Base-by-base conservation (phyloP, 768 basidiomycete genomes). In the Trametes gibbosa region DNA sequence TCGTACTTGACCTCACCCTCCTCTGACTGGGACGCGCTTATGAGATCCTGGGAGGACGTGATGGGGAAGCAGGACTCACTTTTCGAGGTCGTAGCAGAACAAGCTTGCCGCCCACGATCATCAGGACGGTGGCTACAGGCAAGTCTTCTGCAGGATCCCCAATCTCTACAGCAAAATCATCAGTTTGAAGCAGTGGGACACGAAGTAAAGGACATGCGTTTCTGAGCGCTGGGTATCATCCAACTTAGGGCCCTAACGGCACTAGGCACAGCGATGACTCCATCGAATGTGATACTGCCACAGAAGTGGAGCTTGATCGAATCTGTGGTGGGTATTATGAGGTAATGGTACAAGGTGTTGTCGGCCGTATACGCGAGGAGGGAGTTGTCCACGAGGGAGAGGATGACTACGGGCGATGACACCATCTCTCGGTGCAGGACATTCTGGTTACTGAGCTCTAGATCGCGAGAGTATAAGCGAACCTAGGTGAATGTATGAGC, bases 141-240 rank as follows among this genome's bases (percentile, higher is more conserved):
- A 98, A 82, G 68, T 98, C 96, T 61, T 95, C 89, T 1, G 85
- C 86, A 10, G 96, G 95, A 74, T 99, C 95, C 14, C 97, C 97
- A 9, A 98, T 80, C 68, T 92, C 95, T 98, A 50, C 51, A 45
- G n/a, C 19, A 19, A 16, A n/a, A 5, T 10, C 5, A 35, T 52
- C 27, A 49, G 47, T n/a, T 16, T 24, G 5, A 5, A 10, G 29
- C 5, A 32, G 5, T 9, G 5, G 5, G n/a, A 13, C 27, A 8
- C 24, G 16, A 37, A 29, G 41, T 17, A 21, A 37, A 24, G 10
- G 3, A 77, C 88, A 65, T 69, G 96, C 97, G 88, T 73, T 95
- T 98, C 71, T 98, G 96, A 10, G 89, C 85, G 58, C 80, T 78
- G 0, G 97, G 96, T 56, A 99, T 90, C 85, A 98, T 89, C 97